These are phyloP conservation scores for Stenocarpella maydis DNA, from an alignment of 2,329 filamentous ascomycete species.

Conservation along the genomic window DNA sequence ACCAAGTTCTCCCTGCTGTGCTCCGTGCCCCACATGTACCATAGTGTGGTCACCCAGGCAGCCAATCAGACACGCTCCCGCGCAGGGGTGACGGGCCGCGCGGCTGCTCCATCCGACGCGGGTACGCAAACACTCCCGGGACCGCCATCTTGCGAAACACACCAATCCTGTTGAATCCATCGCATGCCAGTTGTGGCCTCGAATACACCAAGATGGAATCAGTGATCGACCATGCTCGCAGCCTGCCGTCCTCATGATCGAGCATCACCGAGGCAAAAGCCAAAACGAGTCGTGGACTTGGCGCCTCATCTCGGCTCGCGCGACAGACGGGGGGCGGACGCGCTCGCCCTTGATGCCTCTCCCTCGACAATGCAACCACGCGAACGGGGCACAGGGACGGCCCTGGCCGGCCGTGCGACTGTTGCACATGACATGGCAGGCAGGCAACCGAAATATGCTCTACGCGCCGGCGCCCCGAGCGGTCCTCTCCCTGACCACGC, in stretches of 20 bases:
- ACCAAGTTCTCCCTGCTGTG: no score
- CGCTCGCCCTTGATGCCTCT: not conserved
- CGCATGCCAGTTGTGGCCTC: not conserved
- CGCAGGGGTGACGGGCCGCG: slow-evolving; percentile 15
- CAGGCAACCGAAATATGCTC: not conserved
- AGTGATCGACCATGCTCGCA: no score
- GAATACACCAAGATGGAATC: not conserved
- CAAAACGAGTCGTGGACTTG: not conserved
- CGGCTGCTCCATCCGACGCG: not conserved
- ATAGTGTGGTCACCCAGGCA: not conserved
- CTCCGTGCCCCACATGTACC: no score
- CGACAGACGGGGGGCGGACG: not conserved
- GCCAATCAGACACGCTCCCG: slow-evolving; percentile 24
- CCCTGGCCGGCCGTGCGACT: not conserved
- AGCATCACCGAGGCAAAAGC: not conserved
- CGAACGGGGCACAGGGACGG: not conserved
- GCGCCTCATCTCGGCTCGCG: slow-evolving; percentile 1
- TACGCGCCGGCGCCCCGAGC: not conserved
- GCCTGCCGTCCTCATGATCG: not conserved
- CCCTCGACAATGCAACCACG: not conserved
- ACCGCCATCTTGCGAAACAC: not conserved
- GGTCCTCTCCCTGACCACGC: not conserved
- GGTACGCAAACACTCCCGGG: not conserved
- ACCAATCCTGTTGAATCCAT: not conserved
- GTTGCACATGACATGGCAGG: not conserved